Conservation (phyloP, 2,329 filamentous ascomycete genomes). For the Xylariales sp. region DNA sequence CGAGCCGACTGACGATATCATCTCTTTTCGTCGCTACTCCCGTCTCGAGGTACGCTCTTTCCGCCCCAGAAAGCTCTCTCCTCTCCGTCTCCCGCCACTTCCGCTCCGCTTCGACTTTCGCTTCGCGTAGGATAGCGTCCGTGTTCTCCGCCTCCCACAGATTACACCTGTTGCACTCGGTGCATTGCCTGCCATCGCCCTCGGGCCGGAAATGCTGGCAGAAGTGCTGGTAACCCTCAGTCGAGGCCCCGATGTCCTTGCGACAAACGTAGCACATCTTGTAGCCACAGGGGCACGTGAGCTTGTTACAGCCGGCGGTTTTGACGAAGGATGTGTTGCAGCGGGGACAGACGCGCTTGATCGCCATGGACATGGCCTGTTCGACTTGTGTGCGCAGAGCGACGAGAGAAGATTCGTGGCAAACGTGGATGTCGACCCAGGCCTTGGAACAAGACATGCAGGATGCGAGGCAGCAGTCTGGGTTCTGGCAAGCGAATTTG, state of each 20-base stretch:
- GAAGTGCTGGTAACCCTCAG: slow-evolving; percentile 85
- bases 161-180: slow-evolving; percentile 76
- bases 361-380: slow-evolving; percentile 84
- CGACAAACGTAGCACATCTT: slow-evolving; percentile 98
- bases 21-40: slow-evolving; percentile 30
- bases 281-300: slow-evolving; percentile 93
- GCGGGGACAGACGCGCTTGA: slow-evolving; percentile 90
- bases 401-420: slow-evolving; percentile 77
- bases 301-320: slow-evolving; percentile 89
- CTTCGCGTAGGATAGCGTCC: slow-evolving; percentile 62
- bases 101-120: slow-evolving; percentile 66
- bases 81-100: slow-evolving; percentile 66
- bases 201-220: slow-evolving; percentile 90
- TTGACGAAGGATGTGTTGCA: slow-evolving; percentile 94
- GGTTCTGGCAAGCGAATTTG: slow-evolving; percentile 71
- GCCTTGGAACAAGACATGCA: slow-evolving; percentile 78
- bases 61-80: slow-evolving; percentile 47
- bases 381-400: slow-evolving; percentile 87
- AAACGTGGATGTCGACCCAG: slow-evolving; percentile 86
- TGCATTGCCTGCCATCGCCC: slow-evolving; percentile 67
- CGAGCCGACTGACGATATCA: slow-evolving; percentile 11
- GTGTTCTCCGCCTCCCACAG: slow-evolving; percentile 72
- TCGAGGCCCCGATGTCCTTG: slow-evolving; percentile 56
- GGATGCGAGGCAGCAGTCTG: slow-evolving; percentile 63
- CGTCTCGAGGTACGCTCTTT: slow-evolving; percentile 54